Percentiles rank a stretch among this genome's conserved stretches.
These are phyloP conservation scores for Phycomyces blakesleeanus DNA, from an alignment of 192 early-diverging fungal genomes.

Conservation along the genomic window DNA sequence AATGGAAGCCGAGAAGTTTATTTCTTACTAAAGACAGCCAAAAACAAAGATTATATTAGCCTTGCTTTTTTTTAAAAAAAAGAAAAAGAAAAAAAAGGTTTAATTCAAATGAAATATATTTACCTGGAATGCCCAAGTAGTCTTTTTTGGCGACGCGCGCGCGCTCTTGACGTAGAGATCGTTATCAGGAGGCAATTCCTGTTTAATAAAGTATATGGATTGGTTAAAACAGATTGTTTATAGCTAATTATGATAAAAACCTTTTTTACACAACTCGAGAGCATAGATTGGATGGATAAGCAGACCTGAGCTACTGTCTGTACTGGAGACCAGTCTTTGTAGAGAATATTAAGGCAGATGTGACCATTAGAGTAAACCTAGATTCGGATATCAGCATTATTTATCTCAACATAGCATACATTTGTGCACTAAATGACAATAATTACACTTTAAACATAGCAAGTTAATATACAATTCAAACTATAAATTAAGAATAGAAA, in stretches of 20 bases:
- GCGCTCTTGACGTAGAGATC: constrained; percentile 52
- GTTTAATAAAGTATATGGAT: constrained; percentile 1
- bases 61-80: background rate
- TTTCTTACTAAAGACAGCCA: constrained; percentile 4
- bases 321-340: constrained; percentile 91
- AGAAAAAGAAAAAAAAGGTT: background rate
- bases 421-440: too few species aligned
- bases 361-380: constrained; percentile 90
- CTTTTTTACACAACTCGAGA: constrained; percentile 81
- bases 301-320: constrained; percentile 87
- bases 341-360: constrained; percentile 94
- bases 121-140: constrained; percentile 57
- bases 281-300: constrained; percentile 87
- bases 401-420: background rate
- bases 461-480: background rate
- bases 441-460: background rate
- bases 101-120: background rate
- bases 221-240: too few species aligned
- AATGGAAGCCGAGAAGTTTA: too few species aligned
- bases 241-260: too few species aligned
- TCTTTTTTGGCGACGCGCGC: constrained; percentile 52
- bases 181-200: constrained; percentile 57
- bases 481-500: constrained; percentile 3
- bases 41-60: background rate
- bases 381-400: background rate